Conservation (phyloP, 73 alveolate species). For the Paramecium bursaria region DNA sequence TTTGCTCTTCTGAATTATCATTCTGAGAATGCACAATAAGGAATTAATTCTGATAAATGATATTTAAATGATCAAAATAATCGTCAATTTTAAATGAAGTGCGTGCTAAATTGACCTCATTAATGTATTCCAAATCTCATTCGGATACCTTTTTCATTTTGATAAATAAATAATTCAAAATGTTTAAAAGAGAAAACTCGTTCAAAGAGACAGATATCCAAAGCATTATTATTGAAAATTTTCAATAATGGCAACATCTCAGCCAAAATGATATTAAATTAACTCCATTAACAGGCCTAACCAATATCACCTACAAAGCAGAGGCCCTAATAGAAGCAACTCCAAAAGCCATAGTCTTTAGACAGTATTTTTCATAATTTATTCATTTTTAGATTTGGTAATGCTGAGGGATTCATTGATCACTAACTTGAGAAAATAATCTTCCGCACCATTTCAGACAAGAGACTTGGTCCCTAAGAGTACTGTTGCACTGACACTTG, state of each 20-base stretch:
- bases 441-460: constrained; percentile 24
- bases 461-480: constrained; percentile 19
- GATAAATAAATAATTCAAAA: too few species aligned
- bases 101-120: too few species aligned
- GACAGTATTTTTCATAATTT: neutral
- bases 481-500: constrained; percentile 8
- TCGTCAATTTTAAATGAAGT: too few species aligned
- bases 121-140: too few species aligned
- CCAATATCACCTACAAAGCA: neutral
- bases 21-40: too few species aligned
- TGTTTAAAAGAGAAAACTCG: too few species aligned
- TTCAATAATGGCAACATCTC: neutral
- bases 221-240: too few species aligned
- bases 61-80: too few species aligned
- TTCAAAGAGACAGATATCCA: neutral
- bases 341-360: neutral
- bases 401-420: constrained; percentile 55
- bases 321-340: neutral
- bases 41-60: too few species aligned
- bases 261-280: neutral
- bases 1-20: too few species aligned
- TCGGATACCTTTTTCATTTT: too few species aligned
- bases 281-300: neutral
- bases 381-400: constrained; percentile 59
- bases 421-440: neutral